Evolutionary conservation across 2,329 filamentous ascomycete species (phyloP), one percentile per base, ranked within the genome.

Genomic region (Tolypocladium ovalisporum): DNA sequence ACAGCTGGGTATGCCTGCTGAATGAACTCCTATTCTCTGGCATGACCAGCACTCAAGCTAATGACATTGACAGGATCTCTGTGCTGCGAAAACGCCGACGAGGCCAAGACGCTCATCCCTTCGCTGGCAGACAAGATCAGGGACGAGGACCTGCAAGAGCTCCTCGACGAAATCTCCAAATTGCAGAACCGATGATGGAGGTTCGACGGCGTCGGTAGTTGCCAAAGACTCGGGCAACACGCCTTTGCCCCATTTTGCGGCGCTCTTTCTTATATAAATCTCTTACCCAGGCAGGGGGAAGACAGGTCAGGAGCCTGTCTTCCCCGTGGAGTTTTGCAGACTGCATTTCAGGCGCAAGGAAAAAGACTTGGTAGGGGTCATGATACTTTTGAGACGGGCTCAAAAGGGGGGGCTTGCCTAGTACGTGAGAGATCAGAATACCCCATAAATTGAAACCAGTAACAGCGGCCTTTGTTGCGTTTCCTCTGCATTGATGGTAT

Each of bases 91-190:
- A 88, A 86, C 51, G 88, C 90, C 58, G 94, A 99, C 69, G 95
- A 99, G 75, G 94, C 94, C 60, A 97, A 96, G 76, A 96, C 90
- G 10, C 80, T 99, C 58, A 96, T 99, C 61, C 95, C 94, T 1
- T 96, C 83, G 58, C 74, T 99, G 54, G 81, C 86, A 65, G 86
- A 91, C 72, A 99, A 99, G 76, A 95, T 97, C 67, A 82, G 82
- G 60, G 93, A 97, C 70, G 88, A 90, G 39, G 90, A 96, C 64
- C 75, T 99, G 62, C 87, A 96, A 72, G 87, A 91, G 61, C 77
- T 97, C 58, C 80, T 99, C 58, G 87, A 96, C 68, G 91, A 99
- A 76, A 87, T 97, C 74, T 88, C 86, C 65, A 95, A 95, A 78
- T 77, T 96, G 53, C 78, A 81, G 65, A 73, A 70, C 59, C 65